phyloP scores from a whole-genome alignment of 805 yeast species.

The Kuraishia cidri region DNA sequence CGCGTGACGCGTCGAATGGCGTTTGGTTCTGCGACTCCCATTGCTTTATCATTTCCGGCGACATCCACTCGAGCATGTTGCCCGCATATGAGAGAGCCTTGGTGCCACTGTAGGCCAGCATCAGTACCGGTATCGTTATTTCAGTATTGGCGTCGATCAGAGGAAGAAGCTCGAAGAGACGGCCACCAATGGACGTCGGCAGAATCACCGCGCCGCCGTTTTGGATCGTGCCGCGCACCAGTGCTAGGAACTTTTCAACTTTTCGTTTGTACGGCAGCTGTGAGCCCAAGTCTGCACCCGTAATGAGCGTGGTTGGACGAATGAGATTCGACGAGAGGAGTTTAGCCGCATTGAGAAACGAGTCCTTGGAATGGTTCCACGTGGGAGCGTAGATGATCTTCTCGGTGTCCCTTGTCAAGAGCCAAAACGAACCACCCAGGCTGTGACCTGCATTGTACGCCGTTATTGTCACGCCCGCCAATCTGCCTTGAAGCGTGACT shows the following conservation, averaged over 20 bases:
- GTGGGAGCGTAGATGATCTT: slow-evolving; percentile 81
- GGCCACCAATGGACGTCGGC: slow-evolving; percentile 75
- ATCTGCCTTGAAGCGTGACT: slow-evolving; percentile 47
- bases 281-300: slow-evolving; percentile 65
- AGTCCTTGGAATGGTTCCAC: slow-evolving; percentile 92
- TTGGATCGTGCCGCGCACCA: slow-evolving; percentile 57
- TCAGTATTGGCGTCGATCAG: slow-evolving; percentile 60
- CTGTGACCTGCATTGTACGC: slow-evolving; percentile 91
- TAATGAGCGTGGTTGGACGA: slow-evolving; percentile 78
- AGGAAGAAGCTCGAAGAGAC: slow-evolving; percentile 73
- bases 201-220: slow-evolving; percentile 76
- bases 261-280: slow-evolving; percentile 51
- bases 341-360: slow-evolving; percentile 68
- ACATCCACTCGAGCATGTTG: slow-evolving; percentile 94
- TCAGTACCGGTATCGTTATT: slow-evolving; percentile 58
- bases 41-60: slow-evolving; percentile 71
- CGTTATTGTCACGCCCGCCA: slow-evolving; percentile 55
- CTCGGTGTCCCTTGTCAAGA: slow-evolving; percentile 63
- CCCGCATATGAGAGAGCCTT: slow-evolving; percentile 74
- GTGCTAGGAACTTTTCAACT: slow-evolving; percentile 51
- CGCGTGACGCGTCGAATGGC: slow-evolving; percentile 70
- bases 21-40: slow-evolving; percentile 71
- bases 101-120: slow-evolving; percentile 73
- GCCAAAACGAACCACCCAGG: slow-evolving; percentile 91
- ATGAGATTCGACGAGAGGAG: slow-evolving; percentile 43